phyloP scores from a whole-genome alignment of 768 basidiomycete species.

The Russula dissimulans region DNA sequence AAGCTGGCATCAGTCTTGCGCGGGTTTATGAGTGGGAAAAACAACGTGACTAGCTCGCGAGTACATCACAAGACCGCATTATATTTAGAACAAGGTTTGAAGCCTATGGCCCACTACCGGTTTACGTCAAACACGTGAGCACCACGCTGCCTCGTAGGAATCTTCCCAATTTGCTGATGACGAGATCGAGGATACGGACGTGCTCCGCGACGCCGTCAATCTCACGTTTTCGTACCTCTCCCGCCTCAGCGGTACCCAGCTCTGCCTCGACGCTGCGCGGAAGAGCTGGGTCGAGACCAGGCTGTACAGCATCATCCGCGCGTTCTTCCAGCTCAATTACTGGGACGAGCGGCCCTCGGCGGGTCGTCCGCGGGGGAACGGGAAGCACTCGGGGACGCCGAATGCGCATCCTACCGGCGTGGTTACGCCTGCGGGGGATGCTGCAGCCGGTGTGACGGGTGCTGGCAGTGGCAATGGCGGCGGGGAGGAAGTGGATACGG shows the following conservation, averaged over 20 bases:
- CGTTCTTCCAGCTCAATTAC: constrained; percentile 42
- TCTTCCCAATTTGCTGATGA: no score
- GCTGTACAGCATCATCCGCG: constrained; percentile 63
- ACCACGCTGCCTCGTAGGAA: no score
- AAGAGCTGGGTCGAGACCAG: constrained; percentile 77
- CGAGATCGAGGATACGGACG: constrained; percentile 58
- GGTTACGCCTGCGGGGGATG: background rate
- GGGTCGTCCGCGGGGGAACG: background rate
- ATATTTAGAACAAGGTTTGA: no score
- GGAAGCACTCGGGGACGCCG: background rate
- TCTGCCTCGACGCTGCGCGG: constrained; percentile 60
- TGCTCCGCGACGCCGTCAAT: constrained; percentile 82
- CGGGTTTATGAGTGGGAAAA: no score
- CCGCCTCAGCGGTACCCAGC: constrained; percentile 81
- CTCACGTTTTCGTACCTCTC: constrained; percentile 87
- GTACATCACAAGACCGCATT: no score
- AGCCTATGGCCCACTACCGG: no score
- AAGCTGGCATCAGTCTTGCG: no score
- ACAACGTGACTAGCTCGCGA: no score
- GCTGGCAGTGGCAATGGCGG: background rate
- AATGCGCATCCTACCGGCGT: constrained; percentile 2
- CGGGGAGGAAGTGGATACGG: background rate
- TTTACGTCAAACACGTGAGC: no score
- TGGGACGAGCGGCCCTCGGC: constrained; percentile 13
- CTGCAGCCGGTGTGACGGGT: background rate